Evolutionary conservation across 768 basidiomycete species (phyloP), one percentile per base, ranked within the genome.

Genomic region (Tephrocybe sp.): DNA sequence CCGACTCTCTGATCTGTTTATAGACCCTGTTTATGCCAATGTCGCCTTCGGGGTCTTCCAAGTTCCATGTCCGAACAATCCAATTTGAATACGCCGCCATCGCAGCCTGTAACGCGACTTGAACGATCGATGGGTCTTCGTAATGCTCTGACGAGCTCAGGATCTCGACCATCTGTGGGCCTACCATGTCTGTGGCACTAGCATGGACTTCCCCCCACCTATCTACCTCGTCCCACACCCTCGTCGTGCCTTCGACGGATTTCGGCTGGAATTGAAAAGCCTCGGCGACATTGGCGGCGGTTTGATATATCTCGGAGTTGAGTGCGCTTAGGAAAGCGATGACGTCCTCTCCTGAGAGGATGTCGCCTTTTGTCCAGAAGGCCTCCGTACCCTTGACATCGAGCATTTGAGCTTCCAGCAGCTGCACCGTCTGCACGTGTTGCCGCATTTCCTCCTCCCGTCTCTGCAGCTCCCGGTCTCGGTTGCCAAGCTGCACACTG

Each of bases 51-150:
- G 72, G 72, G 33, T 73, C 71, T 52, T 77, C 76, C 49, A 78
- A 72, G 54, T 72, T 75, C 77, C 77, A 79, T 1, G 76, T 72
- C 15, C 68, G 69, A 44, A 76, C 66, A 31, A 77, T 74, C 77
- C 77, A 78, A 41, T 76, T 70, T 1, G 72, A 66, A 53, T 76
- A 76, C 6, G 74, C 74, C 16, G 69, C 56, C 66, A 78, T 69
- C 21, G 69, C 71, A 23, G 71, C 67, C 53, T 74, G 73, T 52
- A 79, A 64, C 5, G 75, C 75, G 37, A 76, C 68, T 38, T 74
- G 73, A 21, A 77, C 61, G 29, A 75, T 50, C 21, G 69, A 67
- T 4, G 71, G 67, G 50, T 76, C 73, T 44, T 69, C 61, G 49
- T 65, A 64, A 50, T 75, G 73, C 40, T 70, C 68, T 5, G 68